Percentiles rank a stretch among this genome's conserved stretches.
Evolutionary conservation across 306 rosid genomes (phyloP).

Genomic region (Arachis stenosperma): DNA sequence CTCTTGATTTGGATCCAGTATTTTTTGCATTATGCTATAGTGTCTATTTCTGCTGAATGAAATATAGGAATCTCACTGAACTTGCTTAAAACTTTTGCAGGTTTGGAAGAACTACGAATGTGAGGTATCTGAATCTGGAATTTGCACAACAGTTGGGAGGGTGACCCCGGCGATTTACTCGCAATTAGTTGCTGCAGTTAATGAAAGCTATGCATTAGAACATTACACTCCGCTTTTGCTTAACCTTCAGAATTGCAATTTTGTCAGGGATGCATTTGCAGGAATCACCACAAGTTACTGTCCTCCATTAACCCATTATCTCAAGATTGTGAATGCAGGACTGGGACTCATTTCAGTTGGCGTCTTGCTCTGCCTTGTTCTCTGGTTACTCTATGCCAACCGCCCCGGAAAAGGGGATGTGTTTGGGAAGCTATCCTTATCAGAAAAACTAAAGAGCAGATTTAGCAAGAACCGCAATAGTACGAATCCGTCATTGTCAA

Average conservation of each 20-base stretch:
- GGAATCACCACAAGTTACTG: slow-evolving; percentile 73
- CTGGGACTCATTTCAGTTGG: slow-evolving; percentile 87
- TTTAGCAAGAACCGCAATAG: slow-evolving; percentile 17
- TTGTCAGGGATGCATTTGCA: slow-evolving; percentile 83
- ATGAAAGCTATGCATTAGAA: slow-evolving; percentile 89
- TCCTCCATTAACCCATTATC: slow-evolving; percentile 73
- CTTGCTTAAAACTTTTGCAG: slow-evolving; percentile 49
- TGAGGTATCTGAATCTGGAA: slow-evolving; percentile 59
- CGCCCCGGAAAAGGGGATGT: slow-evolving; percentile 84
- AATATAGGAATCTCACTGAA: slow-evolving; percentile 29
- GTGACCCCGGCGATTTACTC: slow-evolving; percentile 70
- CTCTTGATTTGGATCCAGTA: slow-evolving; percentile 5
- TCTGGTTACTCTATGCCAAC: slow-evolving; percentile 94
- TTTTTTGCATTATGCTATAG: slow-evolving; percentile 12
- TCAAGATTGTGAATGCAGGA: slow-evolving; percentile 74
- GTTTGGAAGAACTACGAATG: slow-evolving; percentile 84
- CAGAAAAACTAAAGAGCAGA: slow-evolving; percentile 48
- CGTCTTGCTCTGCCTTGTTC: slow-evolving; percentile 84
- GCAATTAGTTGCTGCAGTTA: slow-evolving; percentile 78
- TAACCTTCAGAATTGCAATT: slow-evolving; percentile 88
- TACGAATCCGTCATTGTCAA: slow-evolving; percentile 41
- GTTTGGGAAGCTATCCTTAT: slow-evolving; percentile 65
- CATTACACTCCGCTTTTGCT: slow-evolving; percentile 86
- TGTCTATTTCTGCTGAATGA: not conserved
- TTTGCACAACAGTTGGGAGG: slow-evolving; percentile 76